Evolutionary conservation across 1,139 yeast genomes (phyloP).

Genomic region (Suhomyces bokatorum): DNA sequence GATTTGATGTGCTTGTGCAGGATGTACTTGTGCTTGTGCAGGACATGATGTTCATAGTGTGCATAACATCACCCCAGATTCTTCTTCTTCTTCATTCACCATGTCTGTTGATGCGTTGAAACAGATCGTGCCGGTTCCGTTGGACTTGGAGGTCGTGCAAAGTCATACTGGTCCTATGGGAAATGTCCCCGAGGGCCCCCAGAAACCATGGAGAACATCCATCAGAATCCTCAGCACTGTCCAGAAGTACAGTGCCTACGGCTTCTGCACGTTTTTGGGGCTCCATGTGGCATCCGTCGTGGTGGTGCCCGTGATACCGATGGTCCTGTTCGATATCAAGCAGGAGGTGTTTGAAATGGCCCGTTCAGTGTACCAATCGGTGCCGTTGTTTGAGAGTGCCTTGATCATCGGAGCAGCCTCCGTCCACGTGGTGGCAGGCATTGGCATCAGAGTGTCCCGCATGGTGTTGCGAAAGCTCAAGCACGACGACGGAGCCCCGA

Average conservation of each 20-base stretch:
- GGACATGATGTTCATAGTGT: background rate
- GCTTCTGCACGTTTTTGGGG: slow-evolving; percentile 57
- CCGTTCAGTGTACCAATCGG: slow-evolving; percentile 57
- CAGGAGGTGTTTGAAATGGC: slow-evolving; percentile 63
- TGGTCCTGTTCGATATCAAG: slow-evolving; percentile 43
- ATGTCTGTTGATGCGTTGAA: slow-evolving; percentile 3
- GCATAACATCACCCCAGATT: slow-evolving; percentile 1
- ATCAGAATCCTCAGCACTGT: slow-evolving; percentile 6
- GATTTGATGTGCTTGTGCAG: no score
- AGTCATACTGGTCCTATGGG: background rate
- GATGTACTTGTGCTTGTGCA: no score
- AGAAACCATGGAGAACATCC: slow-evolving; percentile 1
- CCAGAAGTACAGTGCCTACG: slow-evolving; percentile 66
- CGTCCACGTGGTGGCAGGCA: slow-evolving; percentile 57
- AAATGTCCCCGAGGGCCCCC: background rate
- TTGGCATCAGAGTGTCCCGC: slow-evolving; percentile 38
- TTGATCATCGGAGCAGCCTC: slow-evolving; percentile 49
- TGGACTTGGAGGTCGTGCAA: slow-evolving; percentile 5
- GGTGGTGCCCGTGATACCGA: slow-evolving; percentile 48
- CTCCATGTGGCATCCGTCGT: slow-evolving; percentile 61
- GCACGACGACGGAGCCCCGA: slow-evolving; percentile 1
- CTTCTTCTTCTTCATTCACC: background rate
- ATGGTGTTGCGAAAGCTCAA: slow-evolving; percentile 12
- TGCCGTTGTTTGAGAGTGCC: slow-evolving; percentile 49
- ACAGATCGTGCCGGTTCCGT: slow-evolving; percentile 9